Base-by-base conservation (phyloP, 2,329 filamentous ascomycete genomes). In the Arachnomyces sp. region DNA sequence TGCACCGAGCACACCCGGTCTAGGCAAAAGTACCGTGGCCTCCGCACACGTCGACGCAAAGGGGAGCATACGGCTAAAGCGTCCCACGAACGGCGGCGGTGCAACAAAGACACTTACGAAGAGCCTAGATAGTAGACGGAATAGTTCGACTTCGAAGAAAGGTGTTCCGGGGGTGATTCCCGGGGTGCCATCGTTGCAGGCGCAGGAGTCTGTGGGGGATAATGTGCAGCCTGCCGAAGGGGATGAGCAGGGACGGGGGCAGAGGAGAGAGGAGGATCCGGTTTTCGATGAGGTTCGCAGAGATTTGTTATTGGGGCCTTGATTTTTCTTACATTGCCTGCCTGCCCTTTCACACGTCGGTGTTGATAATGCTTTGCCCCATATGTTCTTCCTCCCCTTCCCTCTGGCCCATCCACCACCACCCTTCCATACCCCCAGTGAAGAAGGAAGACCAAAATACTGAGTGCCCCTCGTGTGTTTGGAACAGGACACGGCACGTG, bases 1-100 rank as follows among this genome's bases (percentile, higher is more conserved):
- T 1, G 89, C 88, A 2, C 92, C 92, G 0, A 82, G 84, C n/a
- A 96, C 90, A 0, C 90, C 92, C 0, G 89, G 90, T 0, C 74
- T 94, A 40, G 86, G 85, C 30, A 94, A 94, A 61, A 89, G 82
- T 49, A 96, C 92, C 0, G 89, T 95, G 12, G 87, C 87, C 9
- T 82, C 85, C 30, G 88, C 86, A 47, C 82, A 83, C 39, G 84
- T 95, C 30, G 88, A 92, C 59, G 92, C 87, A 2, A 82, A 81
- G 55, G 92, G 86, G 13, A 88, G 60, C 44, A 70, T 66, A 46
- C 66, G 65, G n/a, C 50, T 68, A 30, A 67, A 68, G 42, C 62
- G 65, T 34, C 66, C 72, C 20, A 67, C 73, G 11, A 77, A 76
- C 43, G 82, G 83, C 43, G 81, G 82, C 48, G 81, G 79, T 16